These are phyloP conservation scores for Umbelopsis isabellina DNA, from an alignment of 192 early-diverging fungal genomes.

Conservation along the genomic window DNA sequence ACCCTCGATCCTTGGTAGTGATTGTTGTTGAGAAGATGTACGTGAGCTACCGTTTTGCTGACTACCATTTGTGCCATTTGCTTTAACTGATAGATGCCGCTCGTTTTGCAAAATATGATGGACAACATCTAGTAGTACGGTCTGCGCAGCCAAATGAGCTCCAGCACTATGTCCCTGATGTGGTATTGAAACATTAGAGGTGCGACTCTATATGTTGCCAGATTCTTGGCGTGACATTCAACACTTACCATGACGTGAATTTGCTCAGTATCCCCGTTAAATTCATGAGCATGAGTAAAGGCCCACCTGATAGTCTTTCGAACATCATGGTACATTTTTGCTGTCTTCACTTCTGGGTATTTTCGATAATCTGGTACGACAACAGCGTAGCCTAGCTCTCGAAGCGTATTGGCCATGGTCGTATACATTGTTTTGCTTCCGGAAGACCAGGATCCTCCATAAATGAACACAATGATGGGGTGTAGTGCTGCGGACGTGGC, in stretches of 20 bases:
- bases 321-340: conserved; percentile 47
- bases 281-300: conserved; percentile 33
- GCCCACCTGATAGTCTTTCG: conserved; percentile 54
- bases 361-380: conserved; percentile 58
- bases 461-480: conserved; percentile 58
- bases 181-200: background rate
- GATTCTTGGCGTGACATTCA: background rate
- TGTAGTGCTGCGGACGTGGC: background rate
- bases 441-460: conserved; percentile 59
- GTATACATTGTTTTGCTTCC: conserved; percentile 54
- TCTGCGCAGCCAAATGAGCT: conserved; percentile 44
- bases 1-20: conserved; percentile 42
- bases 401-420: conserved; percentile 48
- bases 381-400: conserved; percentile 57
- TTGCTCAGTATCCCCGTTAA: conserved; percentile 36
- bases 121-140: conserved; percentile 40
- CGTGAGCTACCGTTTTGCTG: background rate
- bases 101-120: background rate
- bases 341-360: conserved; percentile 53
- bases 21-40: background rate
- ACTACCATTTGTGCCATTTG: background rate
- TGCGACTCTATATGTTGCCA: background rate
- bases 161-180: conserved; percentile 51
- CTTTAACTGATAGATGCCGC: background rate
- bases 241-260: conserved; percentile 48